A percentile compares a stretch with the other conserved stretches of the same genome.
Evolutionary conservation across 2,329 filamentous ascomycete species (phyloP).

Genomic region (Fusarium incarnatum): DNA sequence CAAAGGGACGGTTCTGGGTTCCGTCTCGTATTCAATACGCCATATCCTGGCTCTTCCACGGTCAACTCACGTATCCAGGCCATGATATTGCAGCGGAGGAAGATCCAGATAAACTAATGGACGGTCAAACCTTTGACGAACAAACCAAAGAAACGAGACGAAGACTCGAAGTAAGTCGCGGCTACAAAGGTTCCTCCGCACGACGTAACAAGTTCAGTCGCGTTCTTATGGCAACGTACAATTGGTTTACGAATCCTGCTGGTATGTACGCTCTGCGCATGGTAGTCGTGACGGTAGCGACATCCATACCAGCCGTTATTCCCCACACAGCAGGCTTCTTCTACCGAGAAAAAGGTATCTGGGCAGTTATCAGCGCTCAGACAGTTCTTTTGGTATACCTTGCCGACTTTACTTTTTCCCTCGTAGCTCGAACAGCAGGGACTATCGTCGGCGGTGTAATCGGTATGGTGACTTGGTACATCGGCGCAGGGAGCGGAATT

Average conservation of each 20-base stretch:
- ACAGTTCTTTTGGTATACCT: conserved; percentile 61
- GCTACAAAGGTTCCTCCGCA: conserved; percentile 23
- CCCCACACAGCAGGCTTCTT: conserved; percentile 60
- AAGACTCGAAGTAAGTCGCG: conserved; percentile 53
- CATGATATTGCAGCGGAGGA: conserved; percentile 35
- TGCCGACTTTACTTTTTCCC: conserved; percentile 62
- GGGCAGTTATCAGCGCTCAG: conserved; percentile 64
- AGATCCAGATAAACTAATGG: conserved; percentile 29
- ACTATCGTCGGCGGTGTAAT: conserved; percentile 61
- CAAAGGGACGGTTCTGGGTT: conserved; percentile 55
- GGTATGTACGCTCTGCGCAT: conserved; percentile 62
- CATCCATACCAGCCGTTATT: conserved; percentile 56
- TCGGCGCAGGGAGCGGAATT: conserved; percentile 59
- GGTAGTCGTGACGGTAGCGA: conserved; percentile 59
- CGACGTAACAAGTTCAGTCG: conserved; percentile 39
- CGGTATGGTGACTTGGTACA: conserved; percentile 63
- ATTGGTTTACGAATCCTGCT: conserved; percentile 57
- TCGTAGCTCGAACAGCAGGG: conserved; percentile 56
- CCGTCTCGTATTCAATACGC: conserved; percentile 56
- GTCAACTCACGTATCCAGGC: conserved; percentile 29
- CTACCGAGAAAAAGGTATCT: conserved; percentile 64
- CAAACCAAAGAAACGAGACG: conserved; percentile 52
- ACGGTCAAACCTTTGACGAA: conserved; percentile 47
- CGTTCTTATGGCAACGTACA: conserved; percentile 48
- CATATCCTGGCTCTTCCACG: conserved; percentile 53